A percentile compares a stretch with the other conserved stretches of the same genome.
Evolutionary conservation across 768 basidiomycete genomes (phyloP).

Genomic region (Mycena olivaceomarginata): DNA sequence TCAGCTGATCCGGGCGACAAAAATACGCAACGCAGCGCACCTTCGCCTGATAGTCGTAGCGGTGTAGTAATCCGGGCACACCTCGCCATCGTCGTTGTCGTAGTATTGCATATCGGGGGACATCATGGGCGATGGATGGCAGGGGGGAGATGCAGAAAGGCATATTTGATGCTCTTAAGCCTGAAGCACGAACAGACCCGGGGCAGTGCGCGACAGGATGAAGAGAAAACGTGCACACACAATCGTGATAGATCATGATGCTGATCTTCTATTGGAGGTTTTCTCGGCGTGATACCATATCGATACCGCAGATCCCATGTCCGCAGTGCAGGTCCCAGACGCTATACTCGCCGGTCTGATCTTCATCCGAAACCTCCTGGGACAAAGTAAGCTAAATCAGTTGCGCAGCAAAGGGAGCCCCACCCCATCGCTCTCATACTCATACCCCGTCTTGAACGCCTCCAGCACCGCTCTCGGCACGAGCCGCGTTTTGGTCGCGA

Average conservation of each 20-base stretch:
- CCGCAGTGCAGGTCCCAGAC: background rate
- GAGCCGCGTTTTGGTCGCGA: background rate
- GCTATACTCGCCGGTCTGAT: no score
- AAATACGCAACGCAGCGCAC: constrained; percentile 47
- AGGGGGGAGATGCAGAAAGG: constrained; percentile 7
- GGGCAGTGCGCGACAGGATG: constrained; percentile 32
- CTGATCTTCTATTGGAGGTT: constrained; percentile 1
- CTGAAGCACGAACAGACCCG: background rate
- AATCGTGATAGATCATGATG: constrained; percentile 32
- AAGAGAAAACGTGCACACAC: constrained; percentile 5
- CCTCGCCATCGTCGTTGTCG: constrained; percentile 48
- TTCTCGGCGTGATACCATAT: background rate
- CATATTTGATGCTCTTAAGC: constrained; percentile 12
- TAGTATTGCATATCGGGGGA: constrained; percentile 23
- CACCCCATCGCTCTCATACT: background rate
- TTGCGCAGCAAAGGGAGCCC: background rate
- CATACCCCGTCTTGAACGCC: constrained; percentile 7
- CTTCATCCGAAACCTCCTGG: no score
- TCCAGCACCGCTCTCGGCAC: constrained; percentile 21
- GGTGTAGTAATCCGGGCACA: constrained; percentile 63
- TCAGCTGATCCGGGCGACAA: constrained; percentile 7
- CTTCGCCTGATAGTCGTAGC: constrained; percentile 58
- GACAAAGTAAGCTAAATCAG: background rate
- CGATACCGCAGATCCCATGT: background rate
- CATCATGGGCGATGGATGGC: constrained; percentile 28